Conservation (phyloP, 768 basidiomycete species). For the Auriscalpium orientale region DNA sequence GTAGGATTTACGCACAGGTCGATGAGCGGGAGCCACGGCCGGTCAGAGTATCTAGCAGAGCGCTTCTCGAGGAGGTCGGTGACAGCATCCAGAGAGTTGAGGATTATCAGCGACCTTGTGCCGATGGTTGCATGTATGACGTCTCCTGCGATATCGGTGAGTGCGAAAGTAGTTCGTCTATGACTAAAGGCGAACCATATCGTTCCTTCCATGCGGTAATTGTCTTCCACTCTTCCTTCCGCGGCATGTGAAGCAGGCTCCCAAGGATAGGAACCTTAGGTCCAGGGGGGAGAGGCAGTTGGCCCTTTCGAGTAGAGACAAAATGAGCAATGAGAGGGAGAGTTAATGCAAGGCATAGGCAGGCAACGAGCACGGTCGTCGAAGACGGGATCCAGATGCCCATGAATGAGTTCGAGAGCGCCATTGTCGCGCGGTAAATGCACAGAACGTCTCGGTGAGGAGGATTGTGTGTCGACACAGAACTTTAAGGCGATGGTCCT, state of each 20-base stretch:
- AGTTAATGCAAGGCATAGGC: too few species aligned
- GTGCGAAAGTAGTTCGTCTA: neutral
- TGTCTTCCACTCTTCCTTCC: neutral
- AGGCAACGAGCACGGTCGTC: too few species aligned
- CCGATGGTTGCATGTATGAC: conserved; percentile 25
- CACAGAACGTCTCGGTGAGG: too few species aligned
- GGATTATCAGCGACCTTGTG: conserved; percentile 38
- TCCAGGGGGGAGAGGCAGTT: conserved; percentile 1
- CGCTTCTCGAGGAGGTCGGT: conserved; percentile 46
- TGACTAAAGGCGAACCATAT: neutral
- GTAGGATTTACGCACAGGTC: neutral
- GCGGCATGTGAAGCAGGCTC: neutral
- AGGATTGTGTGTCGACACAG: too few species aligned
- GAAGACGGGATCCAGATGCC: too few species aligned
- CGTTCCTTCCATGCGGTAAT: neutral
- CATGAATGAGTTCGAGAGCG: too few species aligned
- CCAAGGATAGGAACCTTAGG: neutral
- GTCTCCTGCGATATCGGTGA: neutral
- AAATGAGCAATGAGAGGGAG: too few species aligned
- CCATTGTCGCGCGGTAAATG: too few species aligned
- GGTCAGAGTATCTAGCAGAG: conserved; percentile 34
- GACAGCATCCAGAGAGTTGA: conserved; percentile 38
- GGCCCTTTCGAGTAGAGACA: too few species aligned
- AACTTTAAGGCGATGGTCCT: too few species aligned
- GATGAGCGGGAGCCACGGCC: neutral